Evolutionary conservation across 2,329 filamentous ascomycete genomes (phyloP), one percentile per base, ranked within the genome.

Genomic region (Exophiala bonariae): DNA sequence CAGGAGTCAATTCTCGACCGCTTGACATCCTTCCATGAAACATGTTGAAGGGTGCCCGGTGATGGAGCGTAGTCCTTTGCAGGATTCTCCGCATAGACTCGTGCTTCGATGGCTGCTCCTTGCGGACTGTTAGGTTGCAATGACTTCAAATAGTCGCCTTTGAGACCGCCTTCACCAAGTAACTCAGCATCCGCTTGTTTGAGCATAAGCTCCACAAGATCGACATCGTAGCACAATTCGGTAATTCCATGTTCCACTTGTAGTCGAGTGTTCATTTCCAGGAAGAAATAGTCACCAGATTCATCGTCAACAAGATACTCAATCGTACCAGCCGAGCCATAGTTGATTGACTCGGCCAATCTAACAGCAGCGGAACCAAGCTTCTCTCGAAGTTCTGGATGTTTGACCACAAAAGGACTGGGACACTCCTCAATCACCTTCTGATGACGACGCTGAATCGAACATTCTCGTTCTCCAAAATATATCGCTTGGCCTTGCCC

Each of bases 381-480:
- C 78, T 65, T 82, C 77, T 71, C 80, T 66, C 61, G 85, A 74
- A 81, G 82, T 77, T 66, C 81, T 73, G 66, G 64, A 43, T 75
- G 67, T 33, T 60, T 68, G 39, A 69, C 66, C 0, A 81, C 70
- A 49, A 84, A 83, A 0, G 89, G 89, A 11, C 87, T 89, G 0
- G 90, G 90, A 3, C 86, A 90, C 67, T 96, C 90, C 65, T 96
- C 90, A 17, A 96, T 78, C 33, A 95, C 87, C 71, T 96, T 96
- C 65, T 96, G 90, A 63, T 96, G 89, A 32, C 90, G 74, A 54
- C 90, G 75, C 69, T 96, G 90, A 10, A 96, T 79, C 41, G 87
- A 92, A 68, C 90, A 96, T 65, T 96, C 90, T 46, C 90, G 77
- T 70, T 96, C 90, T 16, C 89, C 89, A 22, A 95, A 80, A n/a